Evolutionary conservation across 1,284 basidiomycete genomes (phyloP).

Genomic region (Ceratobasidium sp.): DNA sequence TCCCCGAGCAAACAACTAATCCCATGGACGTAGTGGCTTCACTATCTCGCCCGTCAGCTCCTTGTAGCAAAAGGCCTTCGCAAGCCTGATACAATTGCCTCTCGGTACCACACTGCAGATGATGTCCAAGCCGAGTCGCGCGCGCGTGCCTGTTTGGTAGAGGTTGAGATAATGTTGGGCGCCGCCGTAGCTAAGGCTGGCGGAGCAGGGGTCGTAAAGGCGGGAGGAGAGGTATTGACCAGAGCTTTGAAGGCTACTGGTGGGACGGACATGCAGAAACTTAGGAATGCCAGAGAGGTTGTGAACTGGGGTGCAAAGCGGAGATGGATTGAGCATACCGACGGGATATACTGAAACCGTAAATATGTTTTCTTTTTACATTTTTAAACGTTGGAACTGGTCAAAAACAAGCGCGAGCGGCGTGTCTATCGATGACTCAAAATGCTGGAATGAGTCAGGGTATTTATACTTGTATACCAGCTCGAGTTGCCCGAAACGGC

Average conservation of each 20-base stretch:
- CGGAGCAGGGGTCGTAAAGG: conserved; percentile 1
- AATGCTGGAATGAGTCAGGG: no score
- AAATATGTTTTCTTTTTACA: no score
- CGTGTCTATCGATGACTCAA: no score
- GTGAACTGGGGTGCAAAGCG: conserved; percentile 39
- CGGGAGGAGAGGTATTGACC: conserved; percentile 5
- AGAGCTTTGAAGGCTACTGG: background rate
- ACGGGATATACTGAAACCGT: background rate
- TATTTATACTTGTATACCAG: no score
- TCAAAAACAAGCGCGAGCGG: no score
- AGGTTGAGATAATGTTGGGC: conserved; percentile 53
- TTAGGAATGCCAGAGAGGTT: conserved; percentile 10
- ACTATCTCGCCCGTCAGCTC: conserved; percentile 80
- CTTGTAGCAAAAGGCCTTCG: conserved; percentile 74
- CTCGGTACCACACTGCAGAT: conserved; percentile 52
- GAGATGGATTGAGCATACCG: conserved; percentile 31
- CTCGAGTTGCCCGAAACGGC: no score
- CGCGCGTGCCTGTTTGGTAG: conserved; percentile 57
- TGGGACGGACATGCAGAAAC: background rate
- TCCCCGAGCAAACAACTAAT: conserved; percentile 31
- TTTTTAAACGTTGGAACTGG: no score
- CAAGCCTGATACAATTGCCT: conserved; percentile 57
- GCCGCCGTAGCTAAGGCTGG: background rate
- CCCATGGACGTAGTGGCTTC: conserved; percentile 75
- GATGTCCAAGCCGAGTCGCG: conserved; percentile 53